phyloP scores from a whole-genome alignment of 495 filamentous ascomycete genomes.

The Ascobolus immersus region DNA sequence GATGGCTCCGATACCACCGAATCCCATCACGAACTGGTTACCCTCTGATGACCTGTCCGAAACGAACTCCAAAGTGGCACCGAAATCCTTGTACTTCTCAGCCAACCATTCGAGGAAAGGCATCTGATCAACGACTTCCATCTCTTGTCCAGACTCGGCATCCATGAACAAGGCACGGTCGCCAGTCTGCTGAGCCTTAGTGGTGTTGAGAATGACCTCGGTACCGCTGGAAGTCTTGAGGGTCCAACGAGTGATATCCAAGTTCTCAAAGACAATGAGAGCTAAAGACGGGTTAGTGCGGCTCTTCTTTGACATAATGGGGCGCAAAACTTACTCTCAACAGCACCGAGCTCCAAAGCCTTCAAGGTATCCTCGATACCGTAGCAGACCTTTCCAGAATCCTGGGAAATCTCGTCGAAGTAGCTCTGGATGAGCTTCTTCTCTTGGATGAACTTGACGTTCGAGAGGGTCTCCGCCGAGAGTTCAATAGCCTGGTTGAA shows the following conservation, averaged over 20 bases:
- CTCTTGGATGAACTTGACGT: constrained; percentile 99
- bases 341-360: constrained; percentile 85
- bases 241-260: constrained; percentile 75
- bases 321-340: constrained; percentile 30
- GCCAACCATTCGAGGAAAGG: constrained; percentile 97
- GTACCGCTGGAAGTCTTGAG: constrained; percentile 49
- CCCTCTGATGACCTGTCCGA: constrained; percentile 90
- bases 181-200: constrained; percentile 56
- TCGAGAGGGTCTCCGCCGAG: constrained; percentile 81
- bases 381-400: constrained; percentile 87
- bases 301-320: neutral
- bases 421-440: constrained; percentile 98
- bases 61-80: constrained; percentile 88
- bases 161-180: constrained; percentile 74
- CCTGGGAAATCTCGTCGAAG: constrained; percentile 95
- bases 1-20: constrained; percentile 91
- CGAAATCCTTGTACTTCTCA: constrained; percentile 91
- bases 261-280: constrained; percentile 91
- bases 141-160: constrained; percentile 82
- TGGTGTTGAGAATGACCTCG: constrained; percentile 60
- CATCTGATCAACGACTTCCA: constrained; percentile 65
- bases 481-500: constrained; percentile 99
- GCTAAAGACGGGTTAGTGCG: constrained; percentile 10
- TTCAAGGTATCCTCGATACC: constrained; percentile 94
- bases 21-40: constrained; percentile 98